phyloP scores from a whole-genome alignment of 495 filamentous ascomycete genomes.

The Hypomontagnella monticulosa region DNA sequence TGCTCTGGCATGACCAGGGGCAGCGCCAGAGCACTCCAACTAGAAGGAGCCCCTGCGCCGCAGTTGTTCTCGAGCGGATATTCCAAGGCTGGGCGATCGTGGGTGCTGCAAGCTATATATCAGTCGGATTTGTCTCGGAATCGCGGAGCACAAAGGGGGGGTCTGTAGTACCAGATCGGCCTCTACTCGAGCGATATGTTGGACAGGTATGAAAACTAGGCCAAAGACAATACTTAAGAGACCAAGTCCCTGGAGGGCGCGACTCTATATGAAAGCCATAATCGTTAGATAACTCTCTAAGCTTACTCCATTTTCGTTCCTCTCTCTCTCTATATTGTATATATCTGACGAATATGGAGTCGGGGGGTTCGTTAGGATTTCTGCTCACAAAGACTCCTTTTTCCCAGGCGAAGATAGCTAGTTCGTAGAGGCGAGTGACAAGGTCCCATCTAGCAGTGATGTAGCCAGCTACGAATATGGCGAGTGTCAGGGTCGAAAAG shows the following conservation, averaged over 20 bases:
- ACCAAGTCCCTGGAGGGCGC: slow-evolving; percentile 55
- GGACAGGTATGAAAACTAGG: slow-evolving; percentile 58
- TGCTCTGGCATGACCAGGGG: slow-evolving; percentile 79
- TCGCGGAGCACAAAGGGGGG: background rate
- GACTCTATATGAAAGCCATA: slow-evolving; percentile 45
- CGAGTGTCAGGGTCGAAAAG: slow-evolving; percentile 90
- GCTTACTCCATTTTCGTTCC: background rate
- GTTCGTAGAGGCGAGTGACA: slow-evolving; percentile 92
- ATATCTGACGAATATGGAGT: background rate
- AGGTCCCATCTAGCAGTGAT: slow-evolving; percentile 99
- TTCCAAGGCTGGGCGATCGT: slow-evolving; percentile 78
- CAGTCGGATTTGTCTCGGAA: slow-evolving; percentile 13
- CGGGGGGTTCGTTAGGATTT: background rate
- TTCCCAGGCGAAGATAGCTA: slow-evolving; percentile 96
- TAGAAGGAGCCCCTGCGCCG: slow-evolving; percentile 95
- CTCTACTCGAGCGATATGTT: slow-evolving; percentile 57
- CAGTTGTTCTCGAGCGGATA: slow-evolving; percentile 95
- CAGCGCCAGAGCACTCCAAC: slow-evolving; percentile 45
- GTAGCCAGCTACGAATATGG: slow-evolving; percentile 99
- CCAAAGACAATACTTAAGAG: slow-evolving; percentile 54
- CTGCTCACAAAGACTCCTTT: slow-evolving; percentile 93
- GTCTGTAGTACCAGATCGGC: slow-evolving; percentile 52
- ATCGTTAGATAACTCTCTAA: slow-evolving; percentile 18
- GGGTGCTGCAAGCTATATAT: slow-evolving; percentile 71
- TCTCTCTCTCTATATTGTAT: background rate